Evolutionary conservation across 148 eudicot genomes (phyloP).

Genomic region (Rhododendron griersonianum): DNA sequence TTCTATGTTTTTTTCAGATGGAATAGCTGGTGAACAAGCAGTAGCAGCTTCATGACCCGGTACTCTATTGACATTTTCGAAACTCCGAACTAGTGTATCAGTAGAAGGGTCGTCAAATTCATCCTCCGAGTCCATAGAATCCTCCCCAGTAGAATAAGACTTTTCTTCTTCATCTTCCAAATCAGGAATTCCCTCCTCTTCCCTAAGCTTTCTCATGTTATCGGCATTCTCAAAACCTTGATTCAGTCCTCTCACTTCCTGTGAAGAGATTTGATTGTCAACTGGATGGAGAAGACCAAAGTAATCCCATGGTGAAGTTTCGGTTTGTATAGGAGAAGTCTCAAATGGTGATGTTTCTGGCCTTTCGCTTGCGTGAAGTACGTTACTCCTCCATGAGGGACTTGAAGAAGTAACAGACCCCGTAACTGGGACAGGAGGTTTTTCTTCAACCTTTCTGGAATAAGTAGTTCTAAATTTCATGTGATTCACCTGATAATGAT

Average conservation of each 20-base stretch:
- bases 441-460: slow-evolving; percentile 72
- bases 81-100: slow-evolving; percentile 71
- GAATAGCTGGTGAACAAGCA: slow-evolving; percentile 22
- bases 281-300: slow-evolving; percentile 79
- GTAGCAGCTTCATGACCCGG: slow-evolving; percentile 29
- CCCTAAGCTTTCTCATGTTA: slow-evolving; percentile 26
- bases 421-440: slow-evolving; percentile 42
- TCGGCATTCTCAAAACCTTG: slow-evolving; percentile 31
- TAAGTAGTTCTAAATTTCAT: slow-evolving; percentile 68
- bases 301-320: slow-evolving; percentile 82
- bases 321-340: slow-evolving; percentile 26
- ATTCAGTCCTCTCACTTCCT: slow-evolving; percentile 38
- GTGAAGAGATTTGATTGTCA: slow-evolving; percentile 56
- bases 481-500: slow-evolving; percentile 50
- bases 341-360: slow-evolving; percentile 40
- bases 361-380: slow-evolving; percentile 42
- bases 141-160: slow-evolving; percentile 27
- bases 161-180: slow-evolving; percentile 47
- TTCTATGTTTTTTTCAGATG: slow-evolving; percentile 26
- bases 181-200: slow-evolving; percentile 38
- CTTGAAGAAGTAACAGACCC: slow-evolving; percentile 53
- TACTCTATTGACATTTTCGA: slow-evolving; percentile 69
- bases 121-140: slow-evolving; percentile 60
- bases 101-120: slow-evolving; percentile 86
- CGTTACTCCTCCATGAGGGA: slow-evolving; percentile 34